Base-by-base conservation (phyloP, 192 early-diverging fungal genomes). In the Radiomyces spectabilis region DNA sequence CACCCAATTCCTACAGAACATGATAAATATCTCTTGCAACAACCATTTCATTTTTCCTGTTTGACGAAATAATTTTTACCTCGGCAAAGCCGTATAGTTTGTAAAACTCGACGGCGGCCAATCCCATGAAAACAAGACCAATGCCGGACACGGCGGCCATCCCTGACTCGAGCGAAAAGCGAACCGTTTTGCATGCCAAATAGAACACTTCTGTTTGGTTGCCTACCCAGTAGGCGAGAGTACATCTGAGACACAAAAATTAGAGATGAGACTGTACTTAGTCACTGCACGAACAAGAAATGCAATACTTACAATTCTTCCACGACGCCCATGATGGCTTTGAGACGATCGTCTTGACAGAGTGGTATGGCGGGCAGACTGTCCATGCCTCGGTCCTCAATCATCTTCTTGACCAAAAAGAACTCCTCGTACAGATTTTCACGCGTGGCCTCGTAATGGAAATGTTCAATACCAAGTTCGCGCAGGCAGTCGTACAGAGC, bases 171-270 rank as follows among this genome's bases (percentile, higher is more conserved):
- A 66, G 24, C 4, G 64, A 59, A 0, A 59, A 12, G 33, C 49
- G 52, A 21, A 66, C 51, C 1, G 59, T 32, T 30, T 52, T 66
- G 3, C 42, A 55, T 0, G 51, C 41, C 19, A 59, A 38, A 15
- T 51, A 66, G 43, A 66, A 66, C 57, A 66, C 42, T 9, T 52
- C 39, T 4, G 37, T 35, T 24, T 59, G 64, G 22, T 54, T 58
- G 13, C 57, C 55, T 10, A 51, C 32, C 64, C 64, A 66, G 34
- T 66, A 66, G 30, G 51, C 56, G 7, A 38, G 34, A 2, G 49
- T 57, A 19, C 47, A 51, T n/a, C 46, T 51, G 51, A 16, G 26
- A 22, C 27, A 38, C 0, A 4, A 19, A 19, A 40, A 21, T 5
- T 27, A 24, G 22, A 26, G 5, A 41, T 22, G 0, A 10, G 38